Conservation (phyloP, 768 basidiomycete genomes). For the Coprinellus micaceus region DNA sequence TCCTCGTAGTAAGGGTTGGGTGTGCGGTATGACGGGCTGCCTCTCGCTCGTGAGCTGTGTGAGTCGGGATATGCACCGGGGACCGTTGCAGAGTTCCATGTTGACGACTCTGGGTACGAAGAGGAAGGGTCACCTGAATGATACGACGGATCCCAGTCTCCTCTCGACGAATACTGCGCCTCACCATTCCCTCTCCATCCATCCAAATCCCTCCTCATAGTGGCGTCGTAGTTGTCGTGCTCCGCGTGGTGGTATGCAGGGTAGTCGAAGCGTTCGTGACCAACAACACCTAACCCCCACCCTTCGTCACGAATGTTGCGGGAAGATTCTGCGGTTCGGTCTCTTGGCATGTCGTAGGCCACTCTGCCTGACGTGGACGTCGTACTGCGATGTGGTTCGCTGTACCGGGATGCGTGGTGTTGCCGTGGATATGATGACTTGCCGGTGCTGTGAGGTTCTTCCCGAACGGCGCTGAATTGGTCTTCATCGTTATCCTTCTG, state of each 20-base stretch:
- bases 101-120: slow-evolving; percentile 45
- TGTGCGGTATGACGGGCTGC: slow-evolving; percentile 3
- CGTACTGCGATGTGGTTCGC: slow-evolving; percentile 44
- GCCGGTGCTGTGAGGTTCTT: slow-evolving; percentile 40
- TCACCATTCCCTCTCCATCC: slow-evolving; percentile 43
- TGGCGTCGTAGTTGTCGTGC: slow-evolving; percentile 45
- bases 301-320: slow-evolving; percentile 50
- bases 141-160: slow-evolving; percentile 50
- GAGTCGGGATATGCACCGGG: slow-evolving; percentile 24
- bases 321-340: slow-evolving; percentile 52
- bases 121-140: slow-evolving; percentile 40
- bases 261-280: slow-evolving; percentile 45
- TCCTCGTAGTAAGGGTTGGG: slow-evolving; percentile 1
- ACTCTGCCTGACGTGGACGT: slow-evolving; percentile 40
- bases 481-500: slow-evolving; percentile 51
- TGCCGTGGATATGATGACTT: slow-evolving; percentile 48
- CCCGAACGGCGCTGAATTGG: slow-evolving; percentile 44
- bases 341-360: slow-evolving; percentile 46
- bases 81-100: slow-evolving; percentile 34
- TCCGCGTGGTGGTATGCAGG: slow-evolving; percentile 51
- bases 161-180: slow-evolving; percentile 38
- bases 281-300: slow-evolving; percentile 44
- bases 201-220: slow-evolving; percentile 42
- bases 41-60: background rate
- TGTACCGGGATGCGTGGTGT: slow-evolving; percentile 41